These are phyloP conservation scores for Euphrasia arctica DNA, from an alignment of 305 asterid genomes.

Conservation along the genomic window DNA sequence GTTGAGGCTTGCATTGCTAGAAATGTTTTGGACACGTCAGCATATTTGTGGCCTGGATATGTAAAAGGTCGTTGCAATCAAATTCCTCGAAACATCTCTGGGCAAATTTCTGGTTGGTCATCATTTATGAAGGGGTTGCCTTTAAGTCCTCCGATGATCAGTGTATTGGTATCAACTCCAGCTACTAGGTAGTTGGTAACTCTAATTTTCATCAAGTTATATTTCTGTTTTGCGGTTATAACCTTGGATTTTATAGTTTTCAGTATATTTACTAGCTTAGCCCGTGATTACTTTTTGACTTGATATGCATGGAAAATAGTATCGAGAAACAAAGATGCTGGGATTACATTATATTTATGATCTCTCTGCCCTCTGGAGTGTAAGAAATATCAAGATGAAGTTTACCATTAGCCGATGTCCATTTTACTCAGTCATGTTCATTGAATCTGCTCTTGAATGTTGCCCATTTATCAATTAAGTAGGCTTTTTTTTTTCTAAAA, in stretches of 20 bases:
- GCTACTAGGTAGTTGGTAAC: slow-evolving; percentile 71
- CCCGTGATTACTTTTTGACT: background rate
- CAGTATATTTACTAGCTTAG: background rate
- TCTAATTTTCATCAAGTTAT: background rate
- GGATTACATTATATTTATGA: background rate
- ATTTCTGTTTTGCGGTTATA: background rate
- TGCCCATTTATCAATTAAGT: background rate
- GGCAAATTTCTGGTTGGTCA: slow-evolving; percentile 85
- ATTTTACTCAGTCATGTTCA: background rate
- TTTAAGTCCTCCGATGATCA: slow-evolving; percentile 69
- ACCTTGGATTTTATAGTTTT: background rate
- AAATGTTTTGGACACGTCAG: slow-evolving; percentile 81
- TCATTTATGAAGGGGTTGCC: slow-evolving; percentile 81
- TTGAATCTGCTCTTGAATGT: background rate
- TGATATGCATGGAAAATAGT: background rate
- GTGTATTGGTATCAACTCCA: slow-evolving; percentile 76
- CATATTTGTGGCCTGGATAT: slow-evolving; percentile 96
- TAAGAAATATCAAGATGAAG: background rate
- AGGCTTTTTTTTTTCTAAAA: background rate
- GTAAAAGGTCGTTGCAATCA: slow-evolving; percentile 79
- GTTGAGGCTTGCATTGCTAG: slow-evolving; percentile 97
- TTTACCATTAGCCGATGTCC: background rate
- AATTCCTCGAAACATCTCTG: slow-evolving; percentile 70
- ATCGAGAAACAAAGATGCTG: background rate
- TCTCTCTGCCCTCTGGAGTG: background rate